Base-by-base conservation (phyloP, 257 asterid species). In the Knoxia roxburghii region DNA sequence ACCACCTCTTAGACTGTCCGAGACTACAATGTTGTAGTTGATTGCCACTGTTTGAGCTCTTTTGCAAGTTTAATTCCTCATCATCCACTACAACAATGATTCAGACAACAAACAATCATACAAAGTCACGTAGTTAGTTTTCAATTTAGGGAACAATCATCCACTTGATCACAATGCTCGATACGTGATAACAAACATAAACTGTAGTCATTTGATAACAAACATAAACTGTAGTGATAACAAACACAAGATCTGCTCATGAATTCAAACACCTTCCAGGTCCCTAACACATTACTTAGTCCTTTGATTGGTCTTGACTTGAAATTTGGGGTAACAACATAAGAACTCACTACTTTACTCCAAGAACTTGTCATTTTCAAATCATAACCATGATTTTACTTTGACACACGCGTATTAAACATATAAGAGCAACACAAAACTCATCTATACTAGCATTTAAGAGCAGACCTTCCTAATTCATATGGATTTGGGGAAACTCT, bases 1-100 rank as follows among this genome's bases (percentile, higher is more conserved):
- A 57, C 84, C 84, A 76, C 74, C 69, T 30, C 17, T 20, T 39
- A 27, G 40, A 53, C 33, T 39, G 11, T 29, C 61, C 61, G 35
- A 37, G 24, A 8, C 7, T 20, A n/a, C 46, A 43, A 37, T 59
- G 18, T 24, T 37, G 55, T 39, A 24, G 35, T 6, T 6, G 21
- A 37, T 23, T 52, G 30, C 8, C 52, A 7, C 24, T 15, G 4
- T 32, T 55, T 27, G 56, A 55, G 57, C 3, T 55, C 56, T 29
- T 33, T 11, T 40, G 64, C 14, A 43, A 23, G 18, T 17, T 54
- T n/a, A 18, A 17, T 39, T 15, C 65, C 53, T 43, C 61, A 5
- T 56, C 33, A 27, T 56, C 61, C 7, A 33, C 61, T 56, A 46
- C 0, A 15, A 58, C 63, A 40, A 61, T 27, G 41, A 29, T 56